Conservation (phyloP, 257 asterid species). For the Paulownia fortunei region DNA sequence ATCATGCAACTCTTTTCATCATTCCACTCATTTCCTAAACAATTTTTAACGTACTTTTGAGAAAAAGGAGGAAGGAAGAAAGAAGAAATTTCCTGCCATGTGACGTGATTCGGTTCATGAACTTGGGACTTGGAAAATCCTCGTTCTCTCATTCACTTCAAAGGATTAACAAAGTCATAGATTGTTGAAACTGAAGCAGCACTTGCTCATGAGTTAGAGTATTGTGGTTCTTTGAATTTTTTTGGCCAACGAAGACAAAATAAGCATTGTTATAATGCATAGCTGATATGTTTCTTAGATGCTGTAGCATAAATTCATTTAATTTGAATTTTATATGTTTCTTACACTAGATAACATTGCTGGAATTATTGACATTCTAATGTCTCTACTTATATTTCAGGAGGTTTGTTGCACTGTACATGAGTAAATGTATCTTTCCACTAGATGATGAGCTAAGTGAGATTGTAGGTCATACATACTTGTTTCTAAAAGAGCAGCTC, state of each 20-base stretch:
- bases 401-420: slow-evolving; percentile 71
- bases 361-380: slow-evolving; percentile 18
- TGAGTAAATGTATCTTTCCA: slow-evolving; percentile 54
- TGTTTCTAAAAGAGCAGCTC: slow-evolving; percentile 84
- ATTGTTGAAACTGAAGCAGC: neutral
- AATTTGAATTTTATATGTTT: neutral
- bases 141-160: neutral
- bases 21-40: neutral
- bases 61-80: neutral
- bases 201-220: neutral
- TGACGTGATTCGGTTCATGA: neutral
- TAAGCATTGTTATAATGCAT: neutral
- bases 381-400: slow-evolving; percentile 45
- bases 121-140: neutral
- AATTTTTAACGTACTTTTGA: neutral
- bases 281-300: neutral
- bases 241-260: neutral
- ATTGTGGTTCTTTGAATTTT: neutral
- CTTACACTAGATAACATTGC: neutral
- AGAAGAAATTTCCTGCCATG: neutral
- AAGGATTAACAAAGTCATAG: neutral
- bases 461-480: slow-evolving; percentile 78
- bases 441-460: slow-evolving; percentile 64
- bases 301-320: neutral
- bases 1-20: neutral